A percentile compares a stretch with the other conserved stretches of the same genome.
Evolutionary conservation across 1,139 yeast species (phyloP).

Genomic region (Saccharomyces hybrid): DNA sequence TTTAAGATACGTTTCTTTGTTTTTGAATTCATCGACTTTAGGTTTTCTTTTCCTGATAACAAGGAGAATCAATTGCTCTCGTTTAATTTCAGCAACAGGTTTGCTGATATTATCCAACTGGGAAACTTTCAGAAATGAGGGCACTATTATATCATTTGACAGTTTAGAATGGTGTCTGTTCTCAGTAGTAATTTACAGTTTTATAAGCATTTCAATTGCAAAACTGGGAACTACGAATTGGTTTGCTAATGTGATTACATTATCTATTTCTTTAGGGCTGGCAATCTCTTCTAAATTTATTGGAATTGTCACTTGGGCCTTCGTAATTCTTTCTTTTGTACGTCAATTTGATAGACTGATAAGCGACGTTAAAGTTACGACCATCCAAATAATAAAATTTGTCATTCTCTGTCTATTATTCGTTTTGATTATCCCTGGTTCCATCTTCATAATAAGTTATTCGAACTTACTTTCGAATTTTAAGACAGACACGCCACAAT

Average conservation of each 20-base stretch:
- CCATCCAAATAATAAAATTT: slow-evolving; percentile 32
- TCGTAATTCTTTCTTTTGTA: background rate
- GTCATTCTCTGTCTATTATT: slow-evolving; percentile 32
- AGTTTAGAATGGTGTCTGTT: slow-evolving; percentile 44
- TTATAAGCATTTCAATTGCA: slow-evolving; percentile 38
- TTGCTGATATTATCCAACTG: slow-evolving; percentile 44
- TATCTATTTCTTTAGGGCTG: slow-evolving; percentile 34
- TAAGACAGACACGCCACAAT: slow-evolving; percentile 39
- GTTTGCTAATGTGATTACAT: slow-evolving; percentile 36
- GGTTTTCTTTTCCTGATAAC: slow-evolving; percentile 41
- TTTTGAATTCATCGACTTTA: slow-evolving; percentile 30
- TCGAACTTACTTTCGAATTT: slow-evolving; percentile 45
- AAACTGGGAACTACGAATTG: slow-evolving; percentile 39
- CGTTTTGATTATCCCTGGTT: slow-evolving; percentile 42
- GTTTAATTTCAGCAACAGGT: slow-evolving; percentile 40
- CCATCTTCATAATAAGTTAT: slow-evolving; percentile 43
- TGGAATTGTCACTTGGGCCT: slow-evolving; percentile 42
- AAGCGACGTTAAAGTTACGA: background rate
- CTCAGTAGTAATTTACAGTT: slow-evolving; percentile 39
- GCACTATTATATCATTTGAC: slow-evolving; percentile 46
- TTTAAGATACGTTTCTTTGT: slow-evolving; percentile 43
- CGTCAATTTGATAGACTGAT: background rate
- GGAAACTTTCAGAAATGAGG: slow-evolving; percentile 45
- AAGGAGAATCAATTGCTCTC: slow-evolving; percentile 41
- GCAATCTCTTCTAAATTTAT: slow-evolving; percentile 44